Percentiles rank a stretch among this genome's conserved stretches.
These are phyloP conservation scores for Nadsonia fulvescens DNA, from an alignment of 805 yeast genomes.

Conservation along the genomic window DNA sequence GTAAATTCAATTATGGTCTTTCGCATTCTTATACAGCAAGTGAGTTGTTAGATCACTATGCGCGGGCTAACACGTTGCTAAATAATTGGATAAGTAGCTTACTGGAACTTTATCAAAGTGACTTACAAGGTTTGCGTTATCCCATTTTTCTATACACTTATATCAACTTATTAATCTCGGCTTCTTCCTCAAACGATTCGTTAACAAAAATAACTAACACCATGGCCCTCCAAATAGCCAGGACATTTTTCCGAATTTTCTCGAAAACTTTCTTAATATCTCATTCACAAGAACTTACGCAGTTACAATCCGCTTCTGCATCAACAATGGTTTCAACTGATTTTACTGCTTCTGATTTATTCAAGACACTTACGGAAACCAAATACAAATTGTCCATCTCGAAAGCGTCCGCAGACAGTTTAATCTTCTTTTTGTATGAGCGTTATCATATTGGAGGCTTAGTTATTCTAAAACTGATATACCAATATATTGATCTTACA, in stretches of 20 bases:
- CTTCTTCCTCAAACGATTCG: no score
- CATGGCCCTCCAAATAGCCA: no score
- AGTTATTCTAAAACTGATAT: constrained; percentile 64
- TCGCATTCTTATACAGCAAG: no score
- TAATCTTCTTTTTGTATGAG: constrained; percentile 76
- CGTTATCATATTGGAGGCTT: constrained; percentile 88
- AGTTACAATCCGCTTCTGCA: no score
- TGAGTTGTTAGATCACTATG: constrained; percentile 50
- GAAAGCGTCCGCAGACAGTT: constrained; percentile 65
- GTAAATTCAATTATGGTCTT: no score
- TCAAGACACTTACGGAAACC: constrained; percentile 52
- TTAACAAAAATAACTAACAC: no score
- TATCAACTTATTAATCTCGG: no score
- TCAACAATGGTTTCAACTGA: no score
- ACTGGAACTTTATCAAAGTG: constrained; percentile 77
- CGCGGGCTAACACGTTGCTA: constrained; percentile 61
- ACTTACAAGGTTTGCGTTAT: constrained; percentile 62
- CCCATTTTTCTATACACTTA: constrained; percentile 91
- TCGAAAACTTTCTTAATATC: no score
- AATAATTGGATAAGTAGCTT: constrained; percentile 84
- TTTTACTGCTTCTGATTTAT: no score
- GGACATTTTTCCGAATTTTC: no score
- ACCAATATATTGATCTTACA: constrained; percentile 48
- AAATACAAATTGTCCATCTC: constrained; percentile 64
- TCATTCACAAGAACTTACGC: no score